Evolutionary conservation across 2,329 filamentous ascomycete genomes (phyloP).

Genomic region (Sphaerulina vaccinii): DNA sequence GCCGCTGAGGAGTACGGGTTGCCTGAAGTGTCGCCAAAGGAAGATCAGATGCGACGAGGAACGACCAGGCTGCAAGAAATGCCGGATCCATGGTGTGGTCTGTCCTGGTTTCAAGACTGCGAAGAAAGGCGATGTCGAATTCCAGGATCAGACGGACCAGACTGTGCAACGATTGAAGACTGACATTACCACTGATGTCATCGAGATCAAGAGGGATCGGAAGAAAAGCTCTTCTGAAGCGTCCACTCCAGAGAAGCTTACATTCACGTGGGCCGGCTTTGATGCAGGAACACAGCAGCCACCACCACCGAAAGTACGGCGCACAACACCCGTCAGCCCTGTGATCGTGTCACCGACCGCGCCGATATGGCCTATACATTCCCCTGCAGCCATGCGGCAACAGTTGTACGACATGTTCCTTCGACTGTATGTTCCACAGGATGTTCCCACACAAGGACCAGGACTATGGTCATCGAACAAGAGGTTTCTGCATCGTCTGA

Average conservation of each 20-base stretch:
- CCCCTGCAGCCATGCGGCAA: slow-evolving; percentile 8
- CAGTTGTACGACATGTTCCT: slow-evolving; percentile 27
- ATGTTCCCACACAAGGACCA: slow-evolving; percentile 7
- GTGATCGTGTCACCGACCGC: neutral
- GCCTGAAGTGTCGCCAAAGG: slow-evolving; percentile 32
- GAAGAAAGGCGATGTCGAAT: slow-evolving; percentile 26
- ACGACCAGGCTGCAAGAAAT: slow-evolving; percentile 30
- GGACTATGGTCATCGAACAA: slow-evolving; percentile 12
- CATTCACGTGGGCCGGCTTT: slow-evolving; percentile 6
- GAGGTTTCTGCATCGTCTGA: slow-evolving; percentile 21
- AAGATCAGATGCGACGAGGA: slow-evolving; percentile 34
- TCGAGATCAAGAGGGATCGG: neutral
- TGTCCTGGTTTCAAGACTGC: slow-evolving; percentile 32
- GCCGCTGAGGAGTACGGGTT: slow-evolving; percentile 29
- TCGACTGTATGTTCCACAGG: slow-evolving; percentile 27
- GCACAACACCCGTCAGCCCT: neutral
- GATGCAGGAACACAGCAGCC: neutral
- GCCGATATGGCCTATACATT: neutral
- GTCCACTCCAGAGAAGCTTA: slow-evolving; percentile 1
- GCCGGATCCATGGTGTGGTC: slow-evolving; percentile 29
- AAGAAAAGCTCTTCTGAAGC: neutral
- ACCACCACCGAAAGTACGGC: neutral
- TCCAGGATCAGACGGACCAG: slow-evolving; percentile 29
- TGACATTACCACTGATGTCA: neutral
- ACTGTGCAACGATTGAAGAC: slow-evolving; percentile 17